phyloP scores from a whole-genome alignment of 176 grass and related monocot genomes.

The Oryza australiensis region DNA sequence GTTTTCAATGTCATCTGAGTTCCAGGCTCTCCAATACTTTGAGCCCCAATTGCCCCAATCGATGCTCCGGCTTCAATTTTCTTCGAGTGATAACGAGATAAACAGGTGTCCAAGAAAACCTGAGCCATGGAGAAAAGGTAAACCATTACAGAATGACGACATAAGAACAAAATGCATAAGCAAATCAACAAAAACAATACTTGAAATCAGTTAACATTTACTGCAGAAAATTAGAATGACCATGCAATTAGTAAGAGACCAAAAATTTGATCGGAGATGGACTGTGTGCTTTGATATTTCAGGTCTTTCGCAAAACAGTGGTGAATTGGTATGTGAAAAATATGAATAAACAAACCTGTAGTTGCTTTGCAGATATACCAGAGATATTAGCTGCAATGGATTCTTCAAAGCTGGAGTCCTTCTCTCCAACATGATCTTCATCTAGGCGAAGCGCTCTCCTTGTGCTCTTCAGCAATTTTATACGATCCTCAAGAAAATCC shows the following conservation, averaged over 20 bases:
- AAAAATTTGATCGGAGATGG: neutral
- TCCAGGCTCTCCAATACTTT: conserved; percentile 98
- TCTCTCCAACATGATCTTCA: conserved; percentile 43
- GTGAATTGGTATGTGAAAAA: conserved; percentile 26
- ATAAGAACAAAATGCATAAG: conserved; percentile 9
- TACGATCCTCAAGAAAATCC: conserved; percentile 61
- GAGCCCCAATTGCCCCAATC: conserved; percentile 92
- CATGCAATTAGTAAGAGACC: conserved; percentile 16
- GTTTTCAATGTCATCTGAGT: conserved; percentile 99
- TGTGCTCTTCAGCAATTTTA: conserved; percentile 52
- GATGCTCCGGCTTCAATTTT: conserved; percentile 88
- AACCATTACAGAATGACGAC: neutral
- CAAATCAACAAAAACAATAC: neutral
- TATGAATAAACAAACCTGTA: conserved; percentile 64
- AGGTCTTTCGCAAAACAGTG: conserved; percentile 5
- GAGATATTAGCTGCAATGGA: conserved; percentile 78
- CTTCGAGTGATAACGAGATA: conserved; percentile 85
- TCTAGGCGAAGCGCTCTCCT: conserved; percentile 63
- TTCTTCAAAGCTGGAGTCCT: conserved; percentile 47
- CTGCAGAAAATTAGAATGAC: neutral
- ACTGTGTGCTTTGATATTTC: neutral
- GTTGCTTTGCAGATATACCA: conserved; percentile 84
- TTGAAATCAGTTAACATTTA: neutral
- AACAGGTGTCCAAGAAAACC: conserved; percentile 96
- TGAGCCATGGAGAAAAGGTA: conserved; percentile 32